Evolutionary conservation across 495 filamentous ascomycete species (phyloP).

Genomic region (Daldinia childiae): DNA sequence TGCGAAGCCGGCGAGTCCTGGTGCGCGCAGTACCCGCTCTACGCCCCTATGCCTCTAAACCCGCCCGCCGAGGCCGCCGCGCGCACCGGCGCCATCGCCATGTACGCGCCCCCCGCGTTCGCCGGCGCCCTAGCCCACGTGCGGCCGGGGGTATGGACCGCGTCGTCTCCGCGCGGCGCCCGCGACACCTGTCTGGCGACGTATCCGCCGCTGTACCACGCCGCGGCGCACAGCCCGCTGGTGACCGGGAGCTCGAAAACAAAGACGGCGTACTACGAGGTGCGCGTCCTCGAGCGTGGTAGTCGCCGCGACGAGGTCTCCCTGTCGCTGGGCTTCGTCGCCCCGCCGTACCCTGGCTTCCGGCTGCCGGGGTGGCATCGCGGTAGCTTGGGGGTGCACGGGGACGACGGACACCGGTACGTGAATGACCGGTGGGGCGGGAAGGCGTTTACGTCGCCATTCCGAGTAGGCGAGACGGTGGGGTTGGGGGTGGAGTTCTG

Average conservation of each 20-base stretch:
- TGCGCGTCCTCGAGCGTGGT: constrained; percentile 60
- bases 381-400: constrained; percentile 84
- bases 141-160: constrained; percentile 58
- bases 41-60: constrained; percentile 61
- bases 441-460: constrained; percentile 69
- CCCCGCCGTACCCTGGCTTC: constrained; percentile 86
- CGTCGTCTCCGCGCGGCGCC: constrained; percentile 43
- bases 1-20: constrained; percentile 78
- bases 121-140: constrained; percentile 38
- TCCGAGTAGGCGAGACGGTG: constrained; percentile 56
- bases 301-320: constrained; percentile 60
- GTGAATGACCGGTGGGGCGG: constrained; percentile 89
- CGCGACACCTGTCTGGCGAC: constrained; percentile 68
- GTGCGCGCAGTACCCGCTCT: constrained; percentile 72
- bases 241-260: constrained; percentile 49
- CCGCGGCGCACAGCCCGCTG: constrained; percentile 71
- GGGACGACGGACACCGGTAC: constrained; percentile 88
- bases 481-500: constrained; percentile 75
- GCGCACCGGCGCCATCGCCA: constrained; percentile 46
- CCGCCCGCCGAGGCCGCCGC: constrained; percentile 47
- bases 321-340: constrained; percentile 80
- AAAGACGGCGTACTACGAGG: constrained; percentile 81
- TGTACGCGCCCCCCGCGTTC: constrained; percentile 48
- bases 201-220: constrained; percentile 80
- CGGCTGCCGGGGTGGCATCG: constrained; percentile 92